Evolutionary conservation across 2,329 filamentous ascomycete genomes (phyloP), one percentile per base, ranked within the genome.

Genomic region (Rhynchosporium agropyri): DNA sequence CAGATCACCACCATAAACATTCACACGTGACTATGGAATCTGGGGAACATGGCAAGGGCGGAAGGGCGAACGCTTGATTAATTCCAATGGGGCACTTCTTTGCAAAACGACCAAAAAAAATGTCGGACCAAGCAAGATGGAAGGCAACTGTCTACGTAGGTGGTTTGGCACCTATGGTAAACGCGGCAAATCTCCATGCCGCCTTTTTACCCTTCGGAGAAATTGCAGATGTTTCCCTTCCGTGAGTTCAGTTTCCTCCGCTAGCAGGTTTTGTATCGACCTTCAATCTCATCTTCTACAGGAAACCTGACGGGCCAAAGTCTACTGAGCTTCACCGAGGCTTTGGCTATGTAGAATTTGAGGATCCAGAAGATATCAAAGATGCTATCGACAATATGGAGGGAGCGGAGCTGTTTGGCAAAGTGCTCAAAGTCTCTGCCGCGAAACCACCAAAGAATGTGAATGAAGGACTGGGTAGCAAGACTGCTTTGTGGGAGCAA

Each of bases 351-450:
- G 91, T 99, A 57, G 95, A 99, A 74, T 99, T 91, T 73, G 92
- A 97, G 72, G 84, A 92, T 62, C 83, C 87, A 12, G 85, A 89
- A 62, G 95, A 99, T 77, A 94, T 93, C 33, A 88, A 88, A 73
- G 94, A 98, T 77, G 95, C 95, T 57, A 97, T 99, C 76, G 92
- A 98, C 81, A 99, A 99, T 75, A 98, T 99, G 94, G 92, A 99
- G 75, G 92, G 97, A 76, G 90, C 93, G 65, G 94, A 98, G 78
- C 84, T 99, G 51, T 98, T 94, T 75, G 96, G 95, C 10, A 86
- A 91, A 64, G 89, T 95, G 13, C 89, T 99, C 75, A 97, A 93
- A 76, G 94, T 98, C 58, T 93, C 92, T 50, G 85, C 89, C 61
- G 96, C 96, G 49, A 99, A 97, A 77, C 87, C 91, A 38, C 92